Evolutionary conservation across 106 monocot species (phyloP), one percentile per base, ranked within the genome.

Genomic region (Allium fistulosum): DNA sequence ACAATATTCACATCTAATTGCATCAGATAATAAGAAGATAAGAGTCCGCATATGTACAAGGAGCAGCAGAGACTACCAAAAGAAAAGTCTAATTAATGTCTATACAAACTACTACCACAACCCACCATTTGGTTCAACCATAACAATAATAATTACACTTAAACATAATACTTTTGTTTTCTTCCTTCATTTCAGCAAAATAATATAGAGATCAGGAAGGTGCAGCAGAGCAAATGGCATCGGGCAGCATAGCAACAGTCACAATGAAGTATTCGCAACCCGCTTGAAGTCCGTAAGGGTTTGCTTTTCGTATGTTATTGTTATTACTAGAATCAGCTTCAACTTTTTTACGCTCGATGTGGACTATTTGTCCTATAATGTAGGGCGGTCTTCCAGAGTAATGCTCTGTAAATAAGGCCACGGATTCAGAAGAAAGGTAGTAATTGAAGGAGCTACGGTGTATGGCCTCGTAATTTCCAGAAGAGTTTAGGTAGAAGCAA

Each of bases 211-310:
- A 85, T 87, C 87, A 91, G 91, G 95, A 96, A 88, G 86, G 53
- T 53, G 63, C 63, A 22, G 67, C 22, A 48, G 81, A 81, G 77
- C 63, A 82, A 80, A 80, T 84, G 74, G 78, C 73, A 68, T 90
- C 87, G 75, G 97, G 90, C 68, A 92, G 73, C 89, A 90, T 90
- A n/a, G 97, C 92, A 65, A 99, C 81, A 49, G 92, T 99, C 67
- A 90, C 90, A 74, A 93, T 72, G 64, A 84, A 99, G 66, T 99
- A 99, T 85, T 99, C 89, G 84, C 84, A 84, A 16, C 97, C 92
- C 45, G 71, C 65, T 10, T 72, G 85, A 60, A 99, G 89, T 50
- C 72, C 65, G 46, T 82, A 96, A 15, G 91, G 88, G 75, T 96
- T 96, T 7, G 52, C 66, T 51, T 73, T 79, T 1, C 70, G 81